phyloP scores from a whole-genome alignment of 1,284 basidiomycete genomes.

The Leccinum pachyderme region DNA sequence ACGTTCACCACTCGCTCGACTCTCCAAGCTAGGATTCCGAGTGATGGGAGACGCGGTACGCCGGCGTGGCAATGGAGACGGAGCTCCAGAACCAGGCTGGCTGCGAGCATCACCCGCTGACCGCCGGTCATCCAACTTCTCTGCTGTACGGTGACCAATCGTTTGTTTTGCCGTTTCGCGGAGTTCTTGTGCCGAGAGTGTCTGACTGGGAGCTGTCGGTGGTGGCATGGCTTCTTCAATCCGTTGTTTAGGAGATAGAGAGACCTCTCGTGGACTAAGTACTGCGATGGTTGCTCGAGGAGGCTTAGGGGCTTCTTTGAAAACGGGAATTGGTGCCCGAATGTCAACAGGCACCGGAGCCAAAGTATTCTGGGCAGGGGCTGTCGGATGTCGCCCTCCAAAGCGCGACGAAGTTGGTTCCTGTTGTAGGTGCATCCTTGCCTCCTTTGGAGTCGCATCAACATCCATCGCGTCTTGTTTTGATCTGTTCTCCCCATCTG shows the following conservation, averaged over 20 bases:
- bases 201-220: conserved; percentile 75
- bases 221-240: conserved; percentile 61
- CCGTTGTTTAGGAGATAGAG: conserved; percentile 41
- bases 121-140: conserved; percentile 43
- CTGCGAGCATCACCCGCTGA: conserved; percentile 37
- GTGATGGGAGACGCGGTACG: conserved; percentile 67
- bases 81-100: conserved; percentile 47
- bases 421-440: conserved; percentile 16
- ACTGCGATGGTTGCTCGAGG: conserved; percentile 16
- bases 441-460: conserved; percentile 32
- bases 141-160: conserved; percentile 37
- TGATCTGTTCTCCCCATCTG: conserved; percentile 29
- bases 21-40: conserved; percentile 68
- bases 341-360: conserved; percentile 17
- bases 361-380: conserved; percentile 14
- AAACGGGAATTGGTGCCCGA: conserved; percentile 15
- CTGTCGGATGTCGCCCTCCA: conserved; percentile 20
- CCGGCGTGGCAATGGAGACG: conserved; percentile 52
- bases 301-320: conserved; percentile 22
- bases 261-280: conserved; percentile 37
- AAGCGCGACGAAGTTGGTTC: conserved; percentile 25
- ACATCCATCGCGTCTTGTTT: conserved; percentile 42
- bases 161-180: conserved; percentile 73
- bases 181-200: conserved; percentile 74
- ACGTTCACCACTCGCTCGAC: conserved; percentile 66